Base-by-base conservation (phyloP, 208 protist species). In the Herpetomonas tarakana region DNA sequence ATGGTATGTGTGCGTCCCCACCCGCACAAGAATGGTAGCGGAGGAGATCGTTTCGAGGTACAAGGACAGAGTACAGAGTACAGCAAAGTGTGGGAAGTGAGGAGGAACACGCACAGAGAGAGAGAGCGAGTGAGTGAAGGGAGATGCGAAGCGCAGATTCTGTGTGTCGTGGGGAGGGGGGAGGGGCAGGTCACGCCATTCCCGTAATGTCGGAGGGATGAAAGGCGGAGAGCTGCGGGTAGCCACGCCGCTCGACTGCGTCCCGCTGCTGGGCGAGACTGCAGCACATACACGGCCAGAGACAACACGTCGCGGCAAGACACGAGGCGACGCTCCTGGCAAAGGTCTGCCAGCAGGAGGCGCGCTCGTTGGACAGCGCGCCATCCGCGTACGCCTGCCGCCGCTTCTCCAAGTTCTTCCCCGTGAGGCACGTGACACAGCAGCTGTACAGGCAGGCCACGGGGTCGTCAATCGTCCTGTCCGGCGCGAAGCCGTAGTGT, bases 241-340 rank as follows among this genome's bases (percentile, higher is more conserved):
- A 84, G 2, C 77, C 73, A 1, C 65, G 62, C 16, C 73, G 54
- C 47, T 66, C 54, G 45, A 79, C 39, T 45, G 75, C 71, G 49
- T 83, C 77, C 24, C 59, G 60, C 35, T 83, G 71, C 59, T 83
- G 77, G 4, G 77, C 77, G 41, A 83, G n/a, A 12, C 52, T 64
- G 52, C 68, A 80, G 22, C 65, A 35, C 0, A 72, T 65, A 47
- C 72, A 80, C 2, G 67, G 68, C 16, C 50, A 77, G 18, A 77
- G 46, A 26, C 77, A 84, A 35, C 55, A 77, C 50, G 63, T 47
- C 29, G 75, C 77, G 21, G 65, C 73, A 14, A 65, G 12, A 18
- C 50, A 67, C 51, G 65, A 59, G 25, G 72, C 60, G 22, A 71
- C 28, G 14, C 62, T 77, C 46, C 56, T 58, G 12, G 55, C 59